Evolutionary conservation across 345 rosid genomes (phyloP), one percentile per base, ranked within the genome.

Genomic region (Sonneratia caseolaris): DNA sequence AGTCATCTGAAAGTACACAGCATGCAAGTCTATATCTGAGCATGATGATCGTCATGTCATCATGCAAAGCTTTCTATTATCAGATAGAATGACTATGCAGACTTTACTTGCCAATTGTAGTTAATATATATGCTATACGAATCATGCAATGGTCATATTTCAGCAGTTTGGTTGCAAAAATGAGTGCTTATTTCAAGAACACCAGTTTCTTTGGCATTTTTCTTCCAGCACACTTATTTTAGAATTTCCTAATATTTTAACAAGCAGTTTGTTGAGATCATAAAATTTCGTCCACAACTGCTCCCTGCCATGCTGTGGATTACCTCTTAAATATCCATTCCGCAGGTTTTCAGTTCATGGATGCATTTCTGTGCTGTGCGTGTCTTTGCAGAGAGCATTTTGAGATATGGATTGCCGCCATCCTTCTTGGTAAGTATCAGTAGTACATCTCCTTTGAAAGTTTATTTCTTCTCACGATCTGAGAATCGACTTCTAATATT

Each of bases 281-380:
- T 2, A 42, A 42, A 2, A 61, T 37, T 24, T 27, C 37, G 27
- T 15, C 15, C 4, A 13, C 37, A 62, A 15, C 19, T 27, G 18
- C 38, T 62, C 66, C 32, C 38, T 68, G 70, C 14, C 3, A 0
- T 40, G 49, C 51, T 22, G 18, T 43, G 27, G 32, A 68, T 38
- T 68, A 68, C 66, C 38, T 68, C 35, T 14, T 68, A 37, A 9
- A 3, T 55, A 69, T 70, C 47, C 47, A 24, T 35, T 47, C 49
- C 86, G 81, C 83, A 96, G 98, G 97, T 92, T 81, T 96, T 96
- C 78, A 92, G 91, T 84, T 88, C 97, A 16, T 96, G 97, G 98
- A 96, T 96, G 99, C 99, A 96, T 82, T 96, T 96, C 73, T 96
- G 97, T 86, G 98, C 97, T 74, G 91, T 96, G n/a, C 96, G 98